These are phyloP conservation scores for Alternaria sp. DNA, from an alignment of 2,329 filamentous ascomycete genomes.

Conservation along the genomic window DNA sequence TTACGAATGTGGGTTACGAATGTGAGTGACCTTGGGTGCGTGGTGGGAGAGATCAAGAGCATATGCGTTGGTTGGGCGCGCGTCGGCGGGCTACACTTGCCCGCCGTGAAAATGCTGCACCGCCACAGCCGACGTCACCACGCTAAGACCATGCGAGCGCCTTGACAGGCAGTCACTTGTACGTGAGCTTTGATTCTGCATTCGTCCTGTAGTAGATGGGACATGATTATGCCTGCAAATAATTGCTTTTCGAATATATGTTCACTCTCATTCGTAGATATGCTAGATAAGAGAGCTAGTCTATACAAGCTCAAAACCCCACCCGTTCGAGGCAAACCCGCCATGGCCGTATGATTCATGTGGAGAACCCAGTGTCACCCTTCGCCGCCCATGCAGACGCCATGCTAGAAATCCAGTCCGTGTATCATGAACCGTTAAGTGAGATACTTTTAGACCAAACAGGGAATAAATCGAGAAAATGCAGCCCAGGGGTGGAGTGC, in stretches of 20 bases:
- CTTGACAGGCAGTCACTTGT: not conserved
- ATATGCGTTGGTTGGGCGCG: slow-evolving; percentile 26
- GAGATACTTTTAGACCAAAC: slow-evolving; percentile 37
- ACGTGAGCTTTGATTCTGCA: not conserved
- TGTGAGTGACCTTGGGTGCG: slow-evolving; percentile 2
- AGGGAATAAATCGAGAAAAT: slow-evolving; percentile 29
- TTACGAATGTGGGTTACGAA: slow-evolving; percentile 13
- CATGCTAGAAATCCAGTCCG: slow-evolving; percentile 45
- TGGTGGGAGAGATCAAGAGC: slow-evolving; percentile 15
- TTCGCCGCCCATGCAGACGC: slow-evolving; percentile 49
- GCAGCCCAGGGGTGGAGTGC: slow-evolving; percentile 17
- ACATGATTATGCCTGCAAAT: not conserved
- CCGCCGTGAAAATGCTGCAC: slow-evolving; percentile 25
- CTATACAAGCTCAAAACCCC: slow-evolving; percentile 36
- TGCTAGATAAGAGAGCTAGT: slow-evolving; percentile 36
- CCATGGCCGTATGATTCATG: slow-evolving; percentile 36
- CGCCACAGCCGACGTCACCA: slow-evolving; percentile 28
- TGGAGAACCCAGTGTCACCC: slow-evolving; percentile 39
- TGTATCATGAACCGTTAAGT: slow-evolving; percentile 33
- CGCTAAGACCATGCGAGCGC: slow-evolving; percentile 10
- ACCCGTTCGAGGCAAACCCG: slow-evolving; percentile 32
- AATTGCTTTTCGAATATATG: slow-evolving; percentile 4
- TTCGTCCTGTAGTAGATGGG: not conserved
- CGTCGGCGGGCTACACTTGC: slow-evolving; percentile 18
- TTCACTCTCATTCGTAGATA: slow-evolving; percentile 30